A percentile compares a stretch with the other conserved stretches of the same genome.
Evolutionary conservation across 2,329 filamentous ascomycete genomes (phyloP).

Genomic region (Aspergillus flavus): DNA sequence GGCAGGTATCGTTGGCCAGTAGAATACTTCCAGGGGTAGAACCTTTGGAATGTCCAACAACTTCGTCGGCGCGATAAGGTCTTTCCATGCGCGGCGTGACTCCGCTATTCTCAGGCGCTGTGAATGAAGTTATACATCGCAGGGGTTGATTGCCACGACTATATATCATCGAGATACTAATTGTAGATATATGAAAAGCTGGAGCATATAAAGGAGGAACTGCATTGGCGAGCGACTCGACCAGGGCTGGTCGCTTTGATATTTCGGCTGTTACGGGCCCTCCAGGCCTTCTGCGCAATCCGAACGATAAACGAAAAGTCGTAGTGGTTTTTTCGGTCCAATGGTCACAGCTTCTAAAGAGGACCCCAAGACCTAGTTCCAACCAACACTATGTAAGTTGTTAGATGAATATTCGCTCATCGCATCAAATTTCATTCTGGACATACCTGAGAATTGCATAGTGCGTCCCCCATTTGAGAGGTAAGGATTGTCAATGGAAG

Average conservation of each 20-base stretch:
- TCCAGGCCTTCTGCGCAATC: slow-evolving; percentile 19
- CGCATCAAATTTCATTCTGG: neutral
- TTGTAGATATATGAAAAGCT: slow-evolving; percentile 21
- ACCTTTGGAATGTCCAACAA: neutral
- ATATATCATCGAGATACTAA: slow-evolving; percentile 27
- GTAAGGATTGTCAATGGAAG: slow-evolving; percentile 12
- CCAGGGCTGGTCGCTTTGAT: slow-evolving; percentile 19
- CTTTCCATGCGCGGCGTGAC: neutral
- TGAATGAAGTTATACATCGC: neutral
- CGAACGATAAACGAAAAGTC: slow-evolving; percentile 23
- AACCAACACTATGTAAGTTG: slow-evolving; percentile 33
- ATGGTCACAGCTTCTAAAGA: slow-evolving; percentile 23
- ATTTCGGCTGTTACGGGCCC: neutral
- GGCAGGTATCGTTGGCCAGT: neutral
- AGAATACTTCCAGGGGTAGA: neutral
- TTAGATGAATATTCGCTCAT: neutral
- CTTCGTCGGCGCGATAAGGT: neutral
- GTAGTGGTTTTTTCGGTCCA: neutral
- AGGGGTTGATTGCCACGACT: neutral
- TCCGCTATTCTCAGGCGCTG: too few species aligned
- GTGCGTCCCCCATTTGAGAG: slow-evolving; percentile 21
- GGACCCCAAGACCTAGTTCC: slow-evolving; percentile 30
- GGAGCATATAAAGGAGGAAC: slow-evolving; percentile 21
- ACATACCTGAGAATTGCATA: slow-evolving; percentile 31
- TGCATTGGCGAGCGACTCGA: slow-evolving; percentile 19